Evolutionary conservation across 805 yeast genomes (phyloP).

Genomic region (Candida sithepensis): DNA sequence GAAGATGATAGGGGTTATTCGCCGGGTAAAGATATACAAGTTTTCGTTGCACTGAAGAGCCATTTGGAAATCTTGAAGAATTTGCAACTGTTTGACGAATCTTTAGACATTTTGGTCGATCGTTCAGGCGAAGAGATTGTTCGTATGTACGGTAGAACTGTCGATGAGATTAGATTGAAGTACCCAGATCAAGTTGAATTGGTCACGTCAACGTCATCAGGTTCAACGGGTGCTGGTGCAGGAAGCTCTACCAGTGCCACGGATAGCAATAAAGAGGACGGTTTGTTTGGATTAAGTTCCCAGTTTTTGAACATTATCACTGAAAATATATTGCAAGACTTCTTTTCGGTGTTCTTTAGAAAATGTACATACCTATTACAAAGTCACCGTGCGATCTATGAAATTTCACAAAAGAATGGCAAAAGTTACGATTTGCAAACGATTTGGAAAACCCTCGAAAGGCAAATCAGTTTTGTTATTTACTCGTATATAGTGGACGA

Average conservation of each 20-base stretch:
- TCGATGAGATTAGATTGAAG: conserved; percentile 60
- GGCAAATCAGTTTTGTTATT: conserved; percentile 37
- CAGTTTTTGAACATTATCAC: conserved; percentile 22
- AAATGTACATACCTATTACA: conserved; percentile 63
- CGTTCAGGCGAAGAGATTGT: conserved; percentile 61
- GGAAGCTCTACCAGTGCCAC: not conserved
- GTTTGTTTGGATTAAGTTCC: conserved; percentile 8
- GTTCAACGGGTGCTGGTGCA: not conserved
- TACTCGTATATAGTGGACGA: conserved; percentile 37
- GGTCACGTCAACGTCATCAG: conserved; percentile 10
- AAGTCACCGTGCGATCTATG: conserved; percentile 63
- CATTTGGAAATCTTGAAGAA: conserved; percentile 30
- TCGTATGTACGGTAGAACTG: conserved; percentile 55
- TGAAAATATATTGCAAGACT: conserved; percentile 55
- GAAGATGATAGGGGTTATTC: conserved; percentile 17
- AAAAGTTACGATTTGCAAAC: conserved; percentile 22
- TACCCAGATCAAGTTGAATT: conserved; percentile 36
- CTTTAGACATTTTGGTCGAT: conserved; percentile 50
- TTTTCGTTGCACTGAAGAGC: conserved; percentile 19
- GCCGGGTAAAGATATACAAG: conserved; percentile 23
- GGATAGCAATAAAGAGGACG: conserved; percentile 3
- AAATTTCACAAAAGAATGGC: conserved; percentile 38
- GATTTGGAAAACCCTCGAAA: conserved; percentile 44
- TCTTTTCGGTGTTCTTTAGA: conserved; percentile 67
- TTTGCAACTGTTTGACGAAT: conserved; percentile 57